Percentiles rank a stretch among this genome's conserved stretches.
Conservation (phyloP, 23 red algal genomes). For the Gracilaria domingensis region DNA sequence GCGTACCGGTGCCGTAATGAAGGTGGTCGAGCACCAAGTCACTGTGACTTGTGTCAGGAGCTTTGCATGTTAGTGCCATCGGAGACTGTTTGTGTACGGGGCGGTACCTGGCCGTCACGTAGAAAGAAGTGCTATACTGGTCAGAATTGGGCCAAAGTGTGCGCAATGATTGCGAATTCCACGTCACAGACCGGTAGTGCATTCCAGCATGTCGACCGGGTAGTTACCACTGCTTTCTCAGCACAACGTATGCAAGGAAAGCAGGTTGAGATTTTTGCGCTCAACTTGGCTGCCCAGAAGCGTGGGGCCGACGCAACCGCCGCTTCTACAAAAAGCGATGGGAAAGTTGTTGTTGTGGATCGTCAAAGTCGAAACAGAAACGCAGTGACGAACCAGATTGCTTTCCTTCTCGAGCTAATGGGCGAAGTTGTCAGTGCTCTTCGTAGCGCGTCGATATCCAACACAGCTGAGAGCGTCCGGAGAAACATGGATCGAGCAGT, state of each 20-base stretch:
- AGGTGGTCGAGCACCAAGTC: conserved; percentile 2
- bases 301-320: neutral
- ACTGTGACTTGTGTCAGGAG: conserved; percentile 6
- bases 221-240: neutral
- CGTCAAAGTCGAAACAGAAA: conserved; percentile 1
- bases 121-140: conserved; percentile 11
- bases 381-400: conserved; percentile 4
- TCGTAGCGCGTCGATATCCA: neutral
- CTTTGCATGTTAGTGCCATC: neutral
- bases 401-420: neutral
- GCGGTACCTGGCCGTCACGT: neutral
- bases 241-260: neutral
- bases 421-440: conserved; percentile 13
- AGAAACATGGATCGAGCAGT: neutral
- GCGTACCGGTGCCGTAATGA: conserved; percentile 1
- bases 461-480: neutral
- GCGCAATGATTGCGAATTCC: neutral
- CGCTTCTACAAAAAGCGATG: neutral
- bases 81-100: neutral
- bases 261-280: neutral
- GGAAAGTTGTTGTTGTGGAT: neutral
- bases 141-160: neutral
- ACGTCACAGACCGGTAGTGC: neutral
- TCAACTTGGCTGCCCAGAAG: neutral
- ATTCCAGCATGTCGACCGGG: neutral